phyloP scores from a whole-genome alignment of 2,329 filamentous ascomycete genomes.

The Fusarium pininemorale region DNA sequence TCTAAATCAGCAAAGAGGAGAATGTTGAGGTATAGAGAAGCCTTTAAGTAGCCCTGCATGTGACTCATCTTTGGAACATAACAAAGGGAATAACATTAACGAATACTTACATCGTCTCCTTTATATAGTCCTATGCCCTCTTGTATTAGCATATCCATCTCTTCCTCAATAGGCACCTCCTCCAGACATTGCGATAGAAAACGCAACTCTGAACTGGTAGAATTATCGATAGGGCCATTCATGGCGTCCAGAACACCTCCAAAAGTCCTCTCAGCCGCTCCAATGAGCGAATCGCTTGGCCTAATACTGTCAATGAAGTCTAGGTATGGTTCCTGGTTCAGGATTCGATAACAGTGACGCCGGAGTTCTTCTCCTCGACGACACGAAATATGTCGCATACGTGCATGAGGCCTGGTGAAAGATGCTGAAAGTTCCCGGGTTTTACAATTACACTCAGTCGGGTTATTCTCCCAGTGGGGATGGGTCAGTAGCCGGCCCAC shows the following conservation, averaged over 20 bases:
- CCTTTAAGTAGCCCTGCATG: fast-evolving
- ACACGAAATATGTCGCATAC: fast-evolving
- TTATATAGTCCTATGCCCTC: neutral
- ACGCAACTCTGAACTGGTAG: fast-evolving
- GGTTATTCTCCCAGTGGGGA: fast-evolving
- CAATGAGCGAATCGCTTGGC: too few species aligned
- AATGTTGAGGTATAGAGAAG: neutral
- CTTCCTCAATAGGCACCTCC: fast-evolving
- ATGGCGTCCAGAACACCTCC: fast-evolving
- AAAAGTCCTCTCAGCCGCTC: too few species aligned
- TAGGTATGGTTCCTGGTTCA: fast-evolving
- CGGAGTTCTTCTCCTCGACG: fast-evolving
- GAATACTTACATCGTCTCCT: fast-evolving
- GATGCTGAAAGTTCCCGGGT: fast-evolving
- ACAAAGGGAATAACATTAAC: fast-evolving
- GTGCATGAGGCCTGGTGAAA: fast-evolving
- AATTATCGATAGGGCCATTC: fast-evolving
- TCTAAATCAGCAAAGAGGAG: neutral
- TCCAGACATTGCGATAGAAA: fast-evolving
- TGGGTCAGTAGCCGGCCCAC: fast-evolving
- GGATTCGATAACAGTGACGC: fast-evolving
- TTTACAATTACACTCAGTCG: fast-evolving
- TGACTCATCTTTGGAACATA: neutral
- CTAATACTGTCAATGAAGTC: too few species aligned
- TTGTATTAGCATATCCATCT: neutral